Percentiles rank a stretch among this genome's conserved stretches.
phyloP scores from a whole-genome alignment of 805 yeast genomes.

The Kodamaea lidongshanica region DNA sequence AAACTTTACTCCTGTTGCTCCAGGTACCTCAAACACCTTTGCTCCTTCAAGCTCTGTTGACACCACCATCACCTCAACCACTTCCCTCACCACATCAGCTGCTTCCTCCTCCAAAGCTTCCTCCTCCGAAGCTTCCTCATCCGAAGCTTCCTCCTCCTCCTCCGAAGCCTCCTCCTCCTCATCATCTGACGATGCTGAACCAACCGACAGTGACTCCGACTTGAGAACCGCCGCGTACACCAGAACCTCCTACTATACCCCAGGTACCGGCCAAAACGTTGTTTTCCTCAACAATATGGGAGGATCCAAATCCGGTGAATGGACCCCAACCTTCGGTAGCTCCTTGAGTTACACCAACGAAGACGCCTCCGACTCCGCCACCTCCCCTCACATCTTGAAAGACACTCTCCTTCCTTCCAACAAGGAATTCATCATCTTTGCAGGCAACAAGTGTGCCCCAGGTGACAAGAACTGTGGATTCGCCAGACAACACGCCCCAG shows the following conservation, averaged over 20 bases:
- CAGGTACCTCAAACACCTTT: slow-evolving; percentile 15
- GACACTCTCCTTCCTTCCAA: slow-evolving; percentile 68
- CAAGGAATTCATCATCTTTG: slow-evolving; percentile 76
- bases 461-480: slow-evolving; percentile 13
- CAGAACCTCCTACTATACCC: slow-evolving; percentile 61
- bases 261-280: slow-evolving; percentile 66
- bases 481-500: slow-evolving; percentile 51
- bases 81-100: slow-evolving; percentile 10
- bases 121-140: slow-evolving; percentile 7
- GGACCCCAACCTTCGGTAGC: slow-evolving; percentile 85
- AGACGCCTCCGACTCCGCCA: slow-evolving; percentile 71
- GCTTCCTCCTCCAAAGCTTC: slow-evolving; percentile 20
- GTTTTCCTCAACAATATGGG: slow-evolving; percentile 86
- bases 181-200: slow-evolving; percentile 30
- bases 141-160: slow-evolving; percentile 14
- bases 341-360: slow-evolving; percentile 79
- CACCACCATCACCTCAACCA: slow-evolving; percentile 7
- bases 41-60: slow-evolving; percentile 12
- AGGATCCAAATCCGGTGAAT: slow-evolving; percentile 84
- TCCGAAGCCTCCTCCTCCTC: slow-evolving; percentile 8
- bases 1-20: slow-evolving; percentile 10
- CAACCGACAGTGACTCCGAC: too few species aligned
- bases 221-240: slow-evolving; percentile 53
- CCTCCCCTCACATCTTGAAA: slow-evolving; percentile 58
- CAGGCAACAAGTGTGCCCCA: slow-evolving; percentile 45